Conservation (phyloP, 106 monocot species). For the Dendrobium chrysotoxum region DNA sequence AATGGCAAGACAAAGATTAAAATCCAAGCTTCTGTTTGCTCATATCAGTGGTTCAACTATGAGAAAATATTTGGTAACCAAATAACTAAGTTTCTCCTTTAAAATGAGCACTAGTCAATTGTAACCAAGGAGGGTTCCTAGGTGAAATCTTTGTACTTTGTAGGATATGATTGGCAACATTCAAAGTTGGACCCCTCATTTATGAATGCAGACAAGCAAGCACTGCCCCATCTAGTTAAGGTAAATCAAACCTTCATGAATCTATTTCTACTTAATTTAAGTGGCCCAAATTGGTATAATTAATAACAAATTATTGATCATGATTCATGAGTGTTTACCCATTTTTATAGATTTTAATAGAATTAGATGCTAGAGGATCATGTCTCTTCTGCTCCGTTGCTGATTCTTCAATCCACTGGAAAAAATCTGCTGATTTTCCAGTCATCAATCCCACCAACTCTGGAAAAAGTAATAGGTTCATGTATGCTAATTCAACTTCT, state of each 20-base stretch:
- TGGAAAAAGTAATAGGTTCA: constrained; percentile 33
- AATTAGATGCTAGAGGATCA: constrained; percentile 27
- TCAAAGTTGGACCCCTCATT: constrained; percentile 55
- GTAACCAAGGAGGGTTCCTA: not conserved
- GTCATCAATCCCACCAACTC: constrained; percentile 55
- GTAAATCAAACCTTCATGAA: constrained; percentile 13
- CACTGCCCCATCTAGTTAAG: constrained; percentile 55
- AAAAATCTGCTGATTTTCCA: constrained; percentile 61
- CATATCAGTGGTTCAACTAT: constrained; percentile 83
- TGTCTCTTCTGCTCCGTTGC: constrained; percentile 15
- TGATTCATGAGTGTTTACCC: not conserved
- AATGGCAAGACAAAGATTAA: constrained; percentile 29
- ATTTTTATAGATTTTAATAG: constrained; percentile 34
- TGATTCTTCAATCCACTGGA: constrained; percentile 29
- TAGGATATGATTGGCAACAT: constrained; percentile 65
- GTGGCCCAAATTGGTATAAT: too few relatives aligned
- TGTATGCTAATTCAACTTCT: constrained; percentile 43
- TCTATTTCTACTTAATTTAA: too few relatives aligned
- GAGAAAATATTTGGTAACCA: constrained; percentile 68
- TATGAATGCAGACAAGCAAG: constrained; percentile 44
- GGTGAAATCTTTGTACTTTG: not conserved
- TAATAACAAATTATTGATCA: not conserved
- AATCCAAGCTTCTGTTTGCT: constrained; percentile 53
- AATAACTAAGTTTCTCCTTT: not conserved
- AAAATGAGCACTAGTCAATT: too few relatives aligned